phyloP scores from a whole-genome alignment of 2,329 filamentous ascomycete genomes.

The Pseudogymnoascus sp. region DNA sequence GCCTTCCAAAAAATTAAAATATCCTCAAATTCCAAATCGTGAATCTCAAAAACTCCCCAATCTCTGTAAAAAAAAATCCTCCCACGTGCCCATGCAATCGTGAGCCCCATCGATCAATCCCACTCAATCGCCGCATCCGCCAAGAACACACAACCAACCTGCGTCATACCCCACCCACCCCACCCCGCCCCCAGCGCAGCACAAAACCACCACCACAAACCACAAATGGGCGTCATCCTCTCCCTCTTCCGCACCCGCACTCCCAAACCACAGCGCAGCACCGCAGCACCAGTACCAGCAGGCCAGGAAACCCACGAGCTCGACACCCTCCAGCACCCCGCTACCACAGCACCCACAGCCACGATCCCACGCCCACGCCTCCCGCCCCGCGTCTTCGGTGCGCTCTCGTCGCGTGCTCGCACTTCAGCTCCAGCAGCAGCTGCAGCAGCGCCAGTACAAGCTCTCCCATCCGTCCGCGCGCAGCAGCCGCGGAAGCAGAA shows the following conservation, averaged over 20 bases:
- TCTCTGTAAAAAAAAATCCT: neutral
- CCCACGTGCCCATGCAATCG: neutral
- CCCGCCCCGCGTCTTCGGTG: neutral
- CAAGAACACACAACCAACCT: neutral
- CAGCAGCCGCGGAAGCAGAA: neutral
- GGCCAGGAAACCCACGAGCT: slow-evolving; percentile 1
- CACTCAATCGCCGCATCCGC: slow-evolving; percentile 2
- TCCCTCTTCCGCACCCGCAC: slow-evolving; percentile 1
- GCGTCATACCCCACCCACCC: neutral
- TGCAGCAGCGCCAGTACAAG: neutral
- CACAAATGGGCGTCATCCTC: slow-evolving; percentile 8
- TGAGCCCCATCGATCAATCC: neutral
- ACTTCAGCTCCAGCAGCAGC: neutral
- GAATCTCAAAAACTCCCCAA: neutral
- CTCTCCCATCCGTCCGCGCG: slow-evolving; percentile 14
- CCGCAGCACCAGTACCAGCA: neutral
- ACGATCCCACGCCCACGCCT: slow-evolving; percentile 1
- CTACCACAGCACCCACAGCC: neutral
- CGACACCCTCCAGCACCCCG: neutral
- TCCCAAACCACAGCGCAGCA: slow-evolving; percentile 5
- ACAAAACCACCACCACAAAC: neutral
- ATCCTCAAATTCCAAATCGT: neutral
- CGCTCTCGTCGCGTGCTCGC: neutral
- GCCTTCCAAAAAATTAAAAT: neutral
- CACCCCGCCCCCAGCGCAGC: neutral